Conservation (phyloP, 257 asterid species). For the Cinchona pubescens region DNA sequence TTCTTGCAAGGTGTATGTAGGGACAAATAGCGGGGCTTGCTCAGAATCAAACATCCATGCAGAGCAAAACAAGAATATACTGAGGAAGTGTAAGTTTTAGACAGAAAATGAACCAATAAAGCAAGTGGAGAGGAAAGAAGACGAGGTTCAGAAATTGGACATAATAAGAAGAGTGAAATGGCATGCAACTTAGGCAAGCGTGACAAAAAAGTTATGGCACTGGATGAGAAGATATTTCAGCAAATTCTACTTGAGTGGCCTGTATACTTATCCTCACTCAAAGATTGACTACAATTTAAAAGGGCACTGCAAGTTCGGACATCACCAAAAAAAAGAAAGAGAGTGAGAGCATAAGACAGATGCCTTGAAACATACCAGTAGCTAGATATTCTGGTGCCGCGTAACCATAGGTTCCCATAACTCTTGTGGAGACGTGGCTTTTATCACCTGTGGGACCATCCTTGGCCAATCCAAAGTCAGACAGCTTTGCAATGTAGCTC, state of each 20-base stretch:
- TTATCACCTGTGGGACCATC: slow-evolving; percentile 79
- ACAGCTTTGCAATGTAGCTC: slow-evolving; percentile 87
- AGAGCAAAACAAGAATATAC: not conserved
- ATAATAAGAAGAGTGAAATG: not conserved
- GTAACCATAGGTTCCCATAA: slow-evolving; percentile 82
- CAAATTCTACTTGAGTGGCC: not conserved
- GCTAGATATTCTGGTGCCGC: slow-evolving; percentile 91
- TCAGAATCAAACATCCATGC: not conserved
- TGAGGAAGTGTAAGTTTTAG: not conserved
- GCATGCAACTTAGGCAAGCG: not conserved
- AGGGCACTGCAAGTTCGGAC: slow-evolving; percentile 5
- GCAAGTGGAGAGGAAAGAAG: slow-evolving; percentile 11
- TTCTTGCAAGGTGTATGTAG: not conserved
- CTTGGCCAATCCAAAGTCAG: slow-evolving; percentile 92
- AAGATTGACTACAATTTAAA: not conserved
- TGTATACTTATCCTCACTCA: not conserved
- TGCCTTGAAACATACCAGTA: slow-evolving; percentile 48
- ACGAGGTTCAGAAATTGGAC: not conserved
- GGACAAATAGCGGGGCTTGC: not conserved
- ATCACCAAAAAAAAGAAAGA: not conserved
- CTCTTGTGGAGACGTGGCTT: slow-evolving; percentile 73
- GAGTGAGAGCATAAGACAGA: not conserved
- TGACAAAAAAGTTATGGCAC: not conserved
- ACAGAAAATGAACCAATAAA: not conserved
- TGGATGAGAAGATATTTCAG: not conserved